Evolutionary conservation across 371 early-diverging fungal genomes (phyloP), one percentile per base, ranked within the genome.

Genomic region (Gilbertella persicaria): DNA sequence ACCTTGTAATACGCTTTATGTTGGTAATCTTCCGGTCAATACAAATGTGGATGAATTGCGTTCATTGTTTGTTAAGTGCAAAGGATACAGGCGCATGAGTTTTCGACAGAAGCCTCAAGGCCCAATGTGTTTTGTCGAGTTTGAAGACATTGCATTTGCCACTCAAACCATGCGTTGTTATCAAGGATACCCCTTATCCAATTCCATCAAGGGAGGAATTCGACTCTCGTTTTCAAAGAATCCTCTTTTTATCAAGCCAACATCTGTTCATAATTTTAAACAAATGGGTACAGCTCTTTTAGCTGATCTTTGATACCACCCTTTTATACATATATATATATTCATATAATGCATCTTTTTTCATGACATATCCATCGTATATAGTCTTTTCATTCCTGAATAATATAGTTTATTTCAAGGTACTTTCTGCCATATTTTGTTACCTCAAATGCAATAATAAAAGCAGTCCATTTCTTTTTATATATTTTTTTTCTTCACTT

Each of bases 1-100:
- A 24, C 94, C 94, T 5, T 94, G 96, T 75, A 95, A 95, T 69
- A 94, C 94, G 6, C 76, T 94, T 19, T 94, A 94, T 66, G 94
- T 95, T 28, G 95, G 94, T 38, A 94, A 94, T 67, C 73, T 95
- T 23, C 92, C 94, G 2, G 71, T 77, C 46, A 85, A 88, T 54
- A 82, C 94, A 5, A 74, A 68, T 17, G 95, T 93, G 68, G 91
- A 89, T 5, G 96, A 95, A 64, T 78, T 95, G 49, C 78, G 86
- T 21, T 69, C 71, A 24, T 44, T 93, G n/a, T 95, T 95, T 71
- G 73, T 80, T 1, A 62, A 63, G 10, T 85, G 87, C 50, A 71
- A 74, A 33, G 96, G 96, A 2, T 95, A 86, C 80, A 85, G 87
- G 49, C 86, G 95, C 29, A 77, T 95, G 70, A 87, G 87, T 45